These are phyloP conservation scores for Mimosa bimucronata DNA, from an alignment of 306 rosid species.

Conservation along the genomic window DNA sequence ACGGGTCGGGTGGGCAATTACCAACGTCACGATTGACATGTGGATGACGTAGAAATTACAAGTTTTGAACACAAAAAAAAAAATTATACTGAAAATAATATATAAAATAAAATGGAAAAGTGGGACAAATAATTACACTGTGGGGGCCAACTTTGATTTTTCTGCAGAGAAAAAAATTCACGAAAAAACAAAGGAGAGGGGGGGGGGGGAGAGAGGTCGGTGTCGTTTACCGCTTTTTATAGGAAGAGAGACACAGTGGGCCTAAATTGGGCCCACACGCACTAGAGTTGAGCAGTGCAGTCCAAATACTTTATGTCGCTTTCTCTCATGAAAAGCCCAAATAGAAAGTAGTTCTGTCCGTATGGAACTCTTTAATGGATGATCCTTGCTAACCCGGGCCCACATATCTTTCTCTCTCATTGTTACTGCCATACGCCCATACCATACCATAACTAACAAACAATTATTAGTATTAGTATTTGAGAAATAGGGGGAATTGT, in stretches of 20 bases:
- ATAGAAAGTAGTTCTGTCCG: slow-evolving; percentile 44
- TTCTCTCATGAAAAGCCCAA: slow-evolving; percentile 53
- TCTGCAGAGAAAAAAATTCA: slow-evolving; percentile 9
- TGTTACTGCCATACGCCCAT: not conserved
- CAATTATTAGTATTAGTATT: too few species aligned
- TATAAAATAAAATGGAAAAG: slow-evolving; percentile 11
- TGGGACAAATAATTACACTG: slow-evolving; percentile 47
- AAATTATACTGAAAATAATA: not conserved
- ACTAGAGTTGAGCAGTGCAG: slow-evolving; percentile 38
- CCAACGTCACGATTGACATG: slow-evolving; percentile 51
- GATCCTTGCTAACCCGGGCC: slow-evolving; percentile 40
- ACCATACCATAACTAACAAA: not conserved
- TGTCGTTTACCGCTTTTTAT: slow-evolving; percentile 50
- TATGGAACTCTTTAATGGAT: slow-evolving; percentile 45
- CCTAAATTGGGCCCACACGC: slow-evolving; percentile 45
- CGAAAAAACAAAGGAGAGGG: not conserved
- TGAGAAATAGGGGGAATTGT: too few species aligned
- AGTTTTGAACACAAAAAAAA: not conserved
- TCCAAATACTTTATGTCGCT: slow-evolving; percentile 64
- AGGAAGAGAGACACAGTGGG: slow-evolving; percentile 50
- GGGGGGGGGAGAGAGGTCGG: slow-evolving; percentile 37
- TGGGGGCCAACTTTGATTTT: slow-evolving; percentile 57
- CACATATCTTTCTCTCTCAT: slow-evolving; percentile 37
- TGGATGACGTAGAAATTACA: slow-evolving; percentile 37
- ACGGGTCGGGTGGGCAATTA: slow-evolving; percentile 10